These are phyloP conservation scores for Emmonsiellopsis sp. DNA, from an alignment of 2,329 filamentous ascomycete genomes.

Conservation along the genomic window DNA sequence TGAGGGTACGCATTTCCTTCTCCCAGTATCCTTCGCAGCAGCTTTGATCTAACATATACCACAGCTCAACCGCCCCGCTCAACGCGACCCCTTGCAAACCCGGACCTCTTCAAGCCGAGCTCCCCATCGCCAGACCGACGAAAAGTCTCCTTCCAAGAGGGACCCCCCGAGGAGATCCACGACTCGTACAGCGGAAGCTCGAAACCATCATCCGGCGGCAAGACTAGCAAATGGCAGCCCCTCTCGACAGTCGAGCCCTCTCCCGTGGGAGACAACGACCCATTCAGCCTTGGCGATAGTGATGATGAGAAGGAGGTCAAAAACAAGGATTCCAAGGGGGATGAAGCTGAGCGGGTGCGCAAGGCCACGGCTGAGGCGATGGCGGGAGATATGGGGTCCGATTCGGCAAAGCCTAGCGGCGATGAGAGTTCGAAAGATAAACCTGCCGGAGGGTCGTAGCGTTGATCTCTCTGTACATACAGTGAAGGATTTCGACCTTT, in stretches of 20 bases:
- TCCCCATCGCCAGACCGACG: conserved; percentile 45
- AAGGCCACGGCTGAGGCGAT: conserved; percentile 49
- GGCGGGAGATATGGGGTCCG: conserved; percentile 30
- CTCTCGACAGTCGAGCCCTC: conserved; percentile 75
- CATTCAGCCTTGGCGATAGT: conserved; percentile 91
- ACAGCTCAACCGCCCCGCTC: conserved; percentile 46
- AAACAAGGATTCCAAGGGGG: conserved; percentile 44
- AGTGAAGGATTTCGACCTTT: no score
- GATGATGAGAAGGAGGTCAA: conserved; percentile 83
- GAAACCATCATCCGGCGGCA: conserved; percentile 43
- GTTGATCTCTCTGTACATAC: not conserved
- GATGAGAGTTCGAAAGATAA: not conserved
- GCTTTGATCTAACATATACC: not conserved
- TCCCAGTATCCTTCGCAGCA: not conserved
- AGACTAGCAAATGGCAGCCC: conserved; percentile 94
- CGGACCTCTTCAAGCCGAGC: conserved; percentile 68
- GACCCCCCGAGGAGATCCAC: conserved; percentile 70
- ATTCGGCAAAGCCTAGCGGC: conserved; percentile 11
- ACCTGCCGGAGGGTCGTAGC: not conserved
- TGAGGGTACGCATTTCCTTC: conserved; percentile 37
- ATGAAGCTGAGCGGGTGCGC: conserved; percentile 53
- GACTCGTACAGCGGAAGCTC: conserved; percentile 61
- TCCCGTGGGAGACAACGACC: conserved; percentile 83
- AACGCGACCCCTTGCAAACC: conserved; percentile 62
- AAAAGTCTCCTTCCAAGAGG: conserved; percentile 51